Base-by-base conservation (phyloP, 2,329 filamentous ascomycete species). In the Scleromitrula shiraiana region DNA sequence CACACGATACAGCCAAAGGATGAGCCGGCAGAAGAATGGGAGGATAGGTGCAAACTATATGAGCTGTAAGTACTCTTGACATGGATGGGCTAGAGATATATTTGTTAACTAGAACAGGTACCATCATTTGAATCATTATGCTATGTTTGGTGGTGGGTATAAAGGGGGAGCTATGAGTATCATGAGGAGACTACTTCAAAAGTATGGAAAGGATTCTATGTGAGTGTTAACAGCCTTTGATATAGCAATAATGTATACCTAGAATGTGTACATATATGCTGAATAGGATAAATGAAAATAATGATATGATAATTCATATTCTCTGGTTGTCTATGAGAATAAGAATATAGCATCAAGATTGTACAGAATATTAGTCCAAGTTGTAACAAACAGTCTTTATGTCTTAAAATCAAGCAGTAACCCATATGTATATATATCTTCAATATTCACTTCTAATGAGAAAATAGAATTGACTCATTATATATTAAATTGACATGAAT, bases 1-100 rank as follows among this genome's bases (percentile, higher is more conserved):
- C 78, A 86, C 63, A 65, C 70, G 32, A 62, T 88, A 20, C 80
- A 90, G 39, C 84, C 85, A 0, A 94, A 85, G 69, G 82, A 84
- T 7, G 86, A 95, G 63, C 90, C 90, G 0, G 75, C 72, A 9
- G 79, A 76, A 9, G 90, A 97, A 70, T 95, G 87, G 71, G 81
- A 85, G n/a, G 90, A 96, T 66, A 74, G 91, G 15, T 69, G 95
- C 23, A 69, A 70, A 56, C 67, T 97, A 52, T 96, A 97, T 66
- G 87, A 95, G 65, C 63, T 95, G 77, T 89, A 62, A 71, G 83
- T 80, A 6, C 27, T 17, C 6, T n/a, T n/a, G 30, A 12, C 43
- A 39, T 33, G n/a, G 27, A 27, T 26, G 14, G 27, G n/a, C n/a
- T n/a, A 27, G 9, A 20, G 20, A n/a, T 26, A 17, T 22, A 5